Percentiles rank a stretch among this genome's conserved stretches.
These are phyloP conservation scores for Albophoma yamanashiensis DNA, from an alignment of 2,329 filamentous ascomycete species.

Conservation along the genomic window DNA sequence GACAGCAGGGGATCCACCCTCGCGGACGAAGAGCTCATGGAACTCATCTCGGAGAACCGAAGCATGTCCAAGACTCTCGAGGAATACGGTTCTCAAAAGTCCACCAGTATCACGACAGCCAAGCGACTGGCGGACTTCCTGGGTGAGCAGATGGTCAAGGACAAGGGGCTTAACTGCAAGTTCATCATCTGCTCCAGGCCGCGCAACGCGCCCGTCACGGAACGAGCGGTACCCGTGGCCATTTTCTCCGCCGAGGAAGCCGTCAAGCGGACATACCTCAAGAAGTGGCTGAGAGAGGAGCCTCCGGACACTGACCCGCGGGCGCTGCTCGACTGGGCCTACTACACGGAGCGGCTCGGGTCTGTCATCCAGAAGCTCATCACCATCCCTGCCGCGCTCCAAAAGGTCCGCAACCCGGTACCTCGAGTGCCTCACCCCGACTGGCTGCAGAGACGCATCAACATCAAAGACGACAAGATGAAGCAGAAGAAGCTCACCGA, in stretches of 20 bases:
- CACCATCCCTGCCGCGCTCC: conserved; percentile 91
- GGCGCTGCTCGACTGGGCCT: conserved; percentile 88
- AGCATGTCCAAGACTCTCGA: conserved; percentile 96
- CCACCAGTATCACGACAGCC: conserved; percentile 97
- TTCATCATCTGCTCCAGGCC: conserved; percentile 93
- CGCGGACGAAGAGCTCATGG: conserved; percentile 93
- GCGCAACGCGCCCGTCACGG: conserved; percentile 83
- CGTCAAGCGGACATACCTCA: conserved; percentile 79
- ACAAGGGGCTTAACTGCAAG: conserved; percentile 98
- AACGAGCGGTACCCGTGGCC: conserved; percentile 85
- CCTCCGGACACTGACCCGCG: conserved; percentile 84
- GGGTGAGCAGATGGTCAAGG: conserved; percentile 97
- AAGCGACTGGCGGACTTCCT: conserved; percentile 91
- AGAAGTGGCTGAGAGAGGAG: conserved; percentile 94
- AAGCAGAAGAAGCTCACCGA: conserved; percentile 99
- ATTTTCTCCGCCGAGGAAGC: conserved; percentile 92
- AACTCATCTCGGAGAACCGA: conserved; percentile 99
- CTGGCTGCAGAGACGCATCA: conserved; percentile 89
- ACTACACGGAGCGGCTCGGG: conserved; percentile 90
- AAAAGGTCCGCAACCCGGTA: conserved; percentile 90
- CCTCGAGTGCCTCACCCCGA: conserved; percentile 90
- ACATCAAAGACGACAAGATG: conserved; percentile 91
- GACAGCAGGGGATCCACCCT: conserved; percentile 80
- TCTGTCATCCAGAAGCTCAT: conserved; percentile 99
- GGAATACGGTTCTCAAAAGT: conserved; percentile 92